phyloP scores from a whole-genome alignment of 2,329 filamentous ascomycete genomes.

The Rugonectria rugulosa region DNA sequence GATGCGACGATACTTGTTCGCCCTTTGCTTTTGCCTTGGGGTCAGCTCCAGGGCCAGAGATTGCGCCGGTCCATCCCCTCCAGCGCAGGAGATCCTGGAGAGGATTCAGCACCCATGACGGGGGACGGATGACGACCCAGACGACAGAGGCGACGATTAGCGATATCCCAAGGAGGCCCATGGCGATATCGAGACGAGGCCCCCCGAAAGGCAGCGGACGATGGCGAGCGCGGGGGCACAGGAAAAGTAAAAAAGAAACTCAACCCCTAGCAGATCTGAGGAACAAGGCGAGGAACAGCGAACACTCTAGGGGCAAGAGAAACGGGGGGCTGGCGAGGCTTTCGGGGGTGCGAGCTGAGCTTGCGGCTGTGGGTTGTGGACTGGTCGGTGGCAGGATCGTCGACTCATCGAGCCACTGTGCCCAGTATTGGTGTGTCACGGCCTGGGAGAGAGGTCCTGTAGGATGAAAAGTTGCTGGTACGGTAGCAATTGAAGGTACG shows the following conservation, averaged over 20 bases:
- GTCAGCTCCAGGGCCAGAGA: slow-evolving; percentile 18
- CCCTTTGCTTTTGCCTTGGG: slow-evolving; percentile 14
- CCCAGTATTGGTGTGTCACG: slow-evolving; percentile 2
- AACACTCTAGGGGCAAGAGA: background rate
- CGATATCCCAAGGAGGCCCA: slow-evolving; percentile 68
- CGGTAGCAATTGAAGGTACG: background rate
- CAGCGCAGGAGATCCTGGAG: slow-evolving; percentile 37
- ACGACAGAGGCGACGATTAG: slow-evolving; percentile 68
- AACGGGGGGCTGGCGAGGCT: slow-evolving; percentile 4
- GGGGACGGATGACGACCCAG: slow-evolving; percentile 62
- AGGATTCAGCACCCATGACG: slow-evolving; percentile 51
- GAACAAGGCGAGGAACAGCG: slow-evolving; percentile 9
- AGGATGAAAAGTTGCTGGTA: too few species aligned
- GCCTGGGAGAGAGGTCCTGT: background rate
- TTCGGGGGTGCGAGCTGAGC: slow-evolving; percentile 28
- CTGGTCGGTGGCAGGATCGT: slow-evolving; percentile 41
- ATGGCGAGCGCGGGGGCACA: slow-evolving; percentile 8
- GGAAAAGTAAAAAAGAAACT: too few species aligned
- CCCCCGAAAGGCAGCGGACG: slow-evolving; percentile 2
- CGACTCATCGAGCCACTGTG: slow-evolving; percentile 40
- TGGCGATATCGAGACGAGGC: slow-evolving; percentile 38
- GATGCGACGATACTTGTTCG: slow-evolving; percentile 26
- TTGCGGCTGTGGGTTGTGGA: slow-evolving; percentile 41
- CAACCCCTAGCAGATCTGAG: slow-evolving; percentile 9
- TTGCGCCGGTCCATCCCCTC: slow-evolving; percentile 24